Evolutionary conservation across 306 rosid genomes (phyloP).

Genomic region (Acacia crassicarpa): DNA sequence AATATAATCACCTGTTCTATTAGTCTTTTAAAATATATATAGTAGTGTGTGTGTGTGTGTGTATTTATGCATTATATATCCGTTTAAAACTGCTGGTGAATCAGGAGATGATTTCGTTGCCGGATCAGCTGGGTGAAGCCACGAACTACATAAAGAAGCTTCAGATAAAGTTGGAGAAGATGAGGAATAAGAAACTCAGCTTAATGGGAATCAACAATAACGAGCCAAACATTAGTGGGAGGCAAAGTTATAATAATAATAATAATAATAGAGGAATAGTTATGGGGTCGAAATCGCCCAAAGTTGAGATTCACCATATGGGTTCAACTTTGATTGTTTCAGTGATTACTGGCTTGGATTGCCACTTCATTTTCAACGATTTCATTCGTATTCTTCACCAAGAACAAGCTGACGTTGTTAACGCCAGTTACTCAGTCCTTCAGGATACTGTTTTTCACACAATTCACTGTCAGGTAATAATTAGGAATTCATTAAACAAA

Average conservation of each 20-base stretch:
- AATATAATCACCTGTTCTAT: not conserved
- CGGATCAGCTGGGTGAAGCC: slow-evolving; percentile 59
- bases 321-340: slow-evolving; percentile 47
- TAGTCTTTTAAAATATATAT: not conserved
- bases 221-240: not conserved
- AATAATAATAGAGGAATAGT: not conserved
- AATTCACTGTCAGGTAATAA: slow-evolving; percentile 43
- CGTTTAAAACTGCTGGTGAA: not conserved
- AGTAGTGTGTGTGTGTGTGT: no score
- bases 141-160: slow-evolving; percentile 48
- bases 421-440: slow-evolving; percentile 46
- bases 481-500: no score
- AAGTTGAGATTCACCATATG: slow-evolving; percentile 47
- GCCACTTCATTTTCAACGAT: slow-evolving; percentile 42
- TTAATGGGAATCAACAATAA: slow-evolving; percentile 22
- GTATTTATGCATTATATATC: no score
- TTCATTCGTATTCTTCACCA: slow-evolving; percentile 52
- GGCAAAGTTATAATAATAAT: not conserved
- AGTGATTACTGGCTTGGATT: slow-evolving; percentile 55
- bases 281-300: slow-evolving; percentile 29
- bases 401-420: slow-evolving; percentile 57
- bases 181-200: slow-evolving; percentile 51
- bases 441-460: slow-evolving; percentile 49
- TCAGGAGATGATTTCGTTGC: slow-evolving; percentile 46
- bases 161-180: slow-evolving; percentile 52